phyloP scores from a whole-genome alignment of 257 asterid species.

The Ilex aquifolium region DNA sequence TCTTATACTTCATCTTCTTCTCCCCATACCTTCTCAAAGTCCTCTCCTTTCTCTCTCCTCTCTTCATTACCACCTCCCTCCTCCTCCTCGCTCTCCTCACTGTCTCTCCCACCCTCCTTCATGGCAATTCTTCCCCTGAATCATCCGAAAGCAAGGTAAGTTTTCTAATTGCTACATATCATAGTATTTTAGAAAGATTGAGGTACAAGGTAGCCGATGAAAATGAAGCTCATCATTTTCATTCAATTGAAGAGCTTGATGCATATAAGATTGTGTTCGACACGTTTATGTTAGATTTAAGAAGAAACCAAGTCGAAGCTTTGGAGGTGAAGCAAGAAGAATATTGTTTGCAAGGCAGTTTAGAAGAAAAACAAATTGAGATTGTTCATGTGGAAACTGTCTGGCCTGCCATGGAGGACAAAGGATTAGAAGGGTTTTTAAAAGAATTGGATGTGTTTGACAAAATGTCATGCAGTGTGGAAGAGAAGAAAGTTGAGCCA shows the following conservation, averaged over 20 bases:
- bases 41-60: slow-evolving; percentile 68
- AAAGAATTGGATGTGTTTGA: slow-evolving; percentile 15
- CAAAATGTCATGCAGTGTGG: slow-evolving; percentile 8
- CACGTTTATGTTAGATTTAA: slow-evolving; percentile 13
- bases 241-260: slow-evolving; percentile 36
- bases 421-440: slow-evolving; percentile 25
- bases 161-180: slow-evolving; percentile 6
- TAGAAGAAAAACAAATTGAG: not conserved
- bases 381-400: slow-evolving; percentile 7
- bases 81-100: slow-evolving; percentile 40
- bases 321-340: slow-evolving; percentile 14
- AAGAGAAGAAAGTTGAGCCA: slow-evolving; percentile 21
- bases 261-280: slow-evolving; percentile 43
- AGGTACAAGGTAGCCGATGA: slow-evolving; percentile 11
- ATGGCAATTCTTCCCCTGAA: slow-evolving; percentile 1
- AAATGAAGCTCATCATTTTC: slow-evolving; percentile 5
- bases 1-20: slow-evolving; percentile 59
- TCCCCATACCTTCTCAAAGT: slow-evolving; percentile 47
- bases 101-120: slow-evolving; percentile 15
- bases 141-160: slow-evolving; percentile 3
- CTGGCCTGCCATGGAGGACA: slow-evolving; percentile 19
- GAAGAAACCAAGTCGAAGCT: slow-evolving; percentile 13
- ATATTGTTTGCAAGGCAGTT: slow-evolving; percentile 5
- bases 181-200: slow-evolving; percentile 14
- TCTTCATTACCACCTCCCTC: slow-evolving; percentile 56